These are phyloP conservation scores for Ailanthus altissimus DNA, from an alignment of 345 rosid genomes.

Conservation along the genomic window DNA sequence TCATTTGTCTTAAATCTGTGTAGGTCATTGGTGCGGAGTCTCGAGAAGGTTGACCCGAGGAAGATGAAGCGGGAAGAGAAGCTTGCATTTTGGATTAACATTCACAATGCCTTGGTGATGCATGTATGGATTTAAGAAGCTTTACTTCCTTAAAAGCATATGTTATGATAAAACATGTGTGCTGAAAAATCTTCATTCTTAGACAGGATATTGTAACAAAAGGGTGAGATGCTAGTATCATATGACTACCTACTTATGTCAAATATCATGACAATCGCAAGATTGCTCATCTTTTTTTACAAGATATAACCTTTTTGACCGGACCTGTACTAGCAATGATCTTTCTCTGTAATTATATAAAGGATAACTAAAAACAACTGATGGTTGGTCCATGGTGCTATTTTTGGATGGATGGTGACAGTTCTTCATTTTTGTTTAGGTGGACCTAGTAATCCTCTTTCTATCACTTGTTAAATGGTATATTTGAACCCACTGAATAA, in stretches of 20 bases:
- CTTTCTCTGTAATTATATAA: too few species aligned
- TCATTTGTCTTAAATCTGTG: constrained; percentile 24
- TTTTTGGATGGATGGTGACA: too few species aligned
- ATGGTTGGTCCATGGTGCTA: too few species aligned
- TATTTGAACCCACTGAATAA: too few species aligned
- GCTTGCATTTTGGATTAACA: constrained; percentile 93
- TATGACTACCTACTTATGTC: not conserved
- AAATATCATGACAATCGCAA: not conserved
- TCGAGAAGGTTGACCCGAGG: constrained; percentile 72
- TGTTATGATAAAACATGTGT: not conserved
- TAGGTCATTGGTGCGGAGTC: constrained; percentile 69
- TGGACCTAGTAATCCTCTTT: too few species aligned
- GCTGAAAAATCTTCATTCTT: not conserved
- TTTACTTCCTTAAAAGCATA: constrained; percentile 15
- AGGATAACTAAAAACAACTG: too few species aligned
- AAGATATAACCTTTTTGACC: too few species aligned
- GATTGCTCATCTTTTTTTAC: too few species aligned
- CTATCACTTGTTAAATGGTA: too few species aligned
- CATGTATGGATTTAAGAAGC: constrained; percentile 49
- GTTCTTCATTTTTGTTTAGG: too few species aligned
- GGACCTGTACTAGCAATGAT: too few species aligned
- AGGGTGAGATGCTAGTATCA: not conserved
- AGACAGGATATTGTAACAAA: not conserved
- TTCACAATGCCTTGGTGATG: constrained; percentile 88
- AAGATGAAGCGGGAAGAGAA: constrained; percentile 89